Base-by-base conservation (phyloP, 176 grass and related monocot genomes). In the Carex pumila region DNA sequence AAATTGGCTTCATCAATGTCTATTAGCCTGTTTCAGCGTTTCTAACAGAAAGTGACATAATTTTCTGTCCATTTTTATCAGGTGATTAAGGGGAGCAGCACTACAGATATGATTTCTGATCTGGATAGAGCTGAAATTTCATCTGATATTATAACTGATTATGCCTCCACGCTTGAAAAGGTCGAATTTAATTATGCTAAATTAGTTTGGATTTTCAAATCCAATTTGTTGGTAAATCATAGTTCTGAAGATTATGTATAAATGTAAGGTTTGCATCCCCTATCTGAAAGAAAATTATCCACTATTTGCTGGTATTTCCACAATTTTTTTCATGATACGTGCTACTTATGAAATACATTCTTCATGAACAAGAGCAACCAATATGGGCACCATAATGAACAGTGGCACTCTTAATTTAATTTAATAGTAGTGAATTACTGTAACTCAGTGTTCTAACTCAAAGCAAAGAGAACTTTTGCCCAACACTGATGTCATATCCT, bases 81-180 rank as follows among this genome's bases (percentile, higher is more conserved):
- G 91, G 59, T 22, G 37, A 81, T 90, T 41, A 79, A 70, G 47
- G 57, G 67, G 65, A 94, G 74, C 45, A 89, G 81, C 15, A 71
- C 64, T 62, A 30, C 74, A 72, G 84, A 72, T 53, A 81, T 53
- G 10, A 58, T 66, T 31, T 90, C 94, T 1, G 85, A 91, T 86
- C 88, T 80, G 41, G 89, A 94, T 85, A 88, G 36, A 83, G 73
- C 77, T 63, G 90, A 94, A 67, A 83, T 97, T 86, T 56, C 88
- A 34, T 91, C 88, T 79, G 76, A 89, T 39, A 80, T 90, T 53
- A 91, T 84, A 80, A 93, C 87, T 22, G 89, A 98, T 56, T 98
- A 91, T 65, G 80, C 89, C 75, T 84, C 87, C 77, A 94, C 91
- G 66, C 89, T 98, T 64, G 90, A 91, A 71, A 74, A 98, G 95